These are phyloP conservation scores for Aspergillus pseudoviridinutans DNA, from an alignment of 2,329 filamentous ascomycete genomes.

Conservation along the genomic window DNA sequence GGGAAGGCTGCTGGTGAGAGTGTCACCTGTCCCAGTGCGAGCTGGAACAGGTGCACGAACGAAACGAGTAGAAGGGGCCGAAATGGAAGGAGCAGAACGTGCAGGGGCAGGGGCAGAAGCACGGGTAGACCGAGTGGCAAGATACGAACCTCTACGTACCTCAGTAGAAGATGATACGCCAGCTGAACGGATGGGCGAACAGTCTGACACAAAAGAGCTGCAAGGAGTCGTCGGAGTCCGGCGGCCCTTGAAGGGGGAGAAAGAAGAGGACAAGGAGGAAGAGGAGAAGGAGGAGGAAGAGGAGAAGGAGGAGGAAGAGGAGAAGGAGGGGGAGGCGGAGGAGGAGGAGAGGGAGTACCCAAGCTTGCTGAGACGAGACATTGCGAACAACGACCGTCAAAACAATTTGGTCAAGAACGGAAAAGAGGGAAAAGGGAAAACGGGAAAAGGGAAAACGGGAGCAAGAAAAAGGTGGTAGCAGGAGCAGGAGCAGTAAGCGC, in stretches of 20 bases:
- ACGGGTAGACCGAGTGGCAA: slow-evolving; percentile 12
- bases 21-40: neutral
- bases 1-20: slow-evolving; percentile 2
- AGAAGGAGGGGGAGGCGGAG: too few species aligned
- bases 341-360: slow-evolving; percentile 1
- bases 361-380: slow-evolving; percentile 19
- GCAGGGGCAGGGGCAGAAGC: slow-evolving; percentile 4
- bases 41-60: slow-evolving; percentile 1
- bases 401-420: slow-evolving; percentile 7
- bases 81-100: slow-evolving; percentile 16
- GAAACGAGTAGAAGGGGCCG: neutral
- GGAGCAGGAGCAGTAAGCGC: slow-evolving; percentile 5
- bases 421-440: slow-evolving; percentile 3
- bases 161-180: slow-evolving; percentile 11
- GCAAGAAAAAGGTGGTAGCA: neutral
- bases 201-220: slow-evolving; percentile 10
- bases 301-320: slow-evolving; percentile 3
- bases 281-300: slow-evolving; percentile 4
- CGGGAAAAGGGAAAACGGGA: neutral
- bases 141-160: slow-evolving; percentile 14
- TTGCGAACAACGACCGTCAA: slow-evolving; percentile 5
- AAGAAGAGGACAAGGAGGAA: slow-evolving; percentile 4
- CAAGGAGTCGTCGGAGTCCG: slow-evolving; percentile 9
- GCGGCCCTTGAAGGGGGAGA: slow-evolving; percentile 6
- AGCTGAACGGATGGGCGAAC: slow-evolving; percentile 4